These are phyloP conservation scores for Tuber microsphaerosporum DNA, from an alignment of 495 filamentous ascomycete genomes.

Conservation along the genomic window DNA sequence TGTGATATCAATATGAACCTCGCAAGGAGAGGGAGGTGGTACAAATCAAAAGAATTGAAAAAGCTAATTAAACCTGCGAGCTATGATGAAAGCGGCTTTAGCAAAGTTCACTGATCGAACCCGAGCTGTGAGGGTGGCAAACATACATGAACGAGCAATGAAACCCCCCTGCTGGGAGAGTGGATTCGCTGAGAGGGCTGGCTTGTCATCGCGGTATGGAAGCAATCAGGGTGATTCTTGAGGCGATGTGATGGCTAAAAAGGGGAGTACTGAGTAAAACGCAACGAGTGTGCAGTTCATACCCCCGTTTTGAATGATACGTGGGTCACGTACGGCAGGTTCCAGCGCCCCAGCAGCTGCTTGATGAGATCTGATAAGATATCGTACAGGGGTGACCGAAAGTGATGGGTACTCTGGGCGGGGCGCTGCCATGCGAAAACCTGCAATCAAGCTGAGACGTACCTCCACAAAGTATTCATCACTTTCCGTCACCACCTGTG, in stretches of 20 bases:
- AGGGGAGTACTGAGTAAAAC: not conserved
- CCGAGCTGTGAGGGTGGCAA: not conserved
- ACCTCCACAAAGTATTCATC: too few species aligned
- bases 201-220: not conserved
- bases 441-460: too few species aligned
- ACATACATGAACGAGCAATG: slow-evolving; percentile 62
- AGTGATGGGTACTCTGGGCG: too few species aligned
- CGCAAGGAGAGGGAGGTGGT: slow-evolving; percentile 2
- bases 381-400: not conserved
- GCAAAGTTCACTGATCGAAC: not conserved
- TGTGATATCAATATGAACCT: not conserved
- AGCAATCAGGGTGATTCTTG: not conserved
- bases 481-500: too few species aligned
- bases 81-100: slow-evolving; percentile 12
- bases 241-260: not conserved
- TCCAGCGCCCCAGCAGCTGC: not conserved
- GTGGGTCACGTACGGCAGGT: not conserved
- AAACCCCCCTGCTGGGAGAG: slow-evolving; percentile 64
- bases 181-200: slow-evolving; percentile 46
- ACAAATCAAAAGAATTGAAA: slow-evolving; percentile 61
- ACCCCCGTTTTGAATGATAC: not conserved
- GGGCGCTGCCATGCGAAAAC: too few species aligned
- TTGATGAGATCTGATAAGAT: not conserved
- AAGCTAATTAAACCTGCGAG: slow-evolving; percentile 60
- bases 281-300: not conserved